Evolutionary conservation across 2,329 filamentous ascomycete species (phyloP).

Genomic region (Aspergillus vadensis): DNA sequence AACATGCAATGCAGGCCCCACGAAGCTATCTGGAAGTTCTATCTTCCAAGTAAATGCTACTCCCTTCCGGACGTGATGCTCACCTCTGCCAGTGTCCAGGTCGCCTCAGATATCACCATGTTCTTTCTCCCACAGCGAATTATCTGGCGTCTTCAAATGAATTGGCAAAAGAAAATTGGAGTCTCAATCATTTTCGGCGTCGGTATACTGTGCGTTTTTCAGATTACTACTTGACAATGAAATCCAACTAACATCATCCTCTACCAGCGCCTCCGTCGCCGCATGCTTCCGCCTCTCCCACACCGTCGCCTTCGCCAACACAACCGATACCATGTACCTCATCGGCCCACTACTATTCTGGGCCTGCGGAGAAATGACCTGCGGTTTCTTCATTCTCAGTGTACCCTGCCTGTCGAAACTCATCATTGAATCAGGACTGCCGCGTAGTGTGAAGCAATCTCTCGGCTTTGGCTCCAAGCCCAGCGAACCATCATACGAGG

Average conservation of each 20-base stretch:
- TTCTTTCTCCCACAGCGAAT: constrained; percentile 39
- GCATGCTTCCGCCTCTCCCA: constrained; percentile 42
- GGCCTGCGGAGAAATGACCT: constrained; percentile 50
- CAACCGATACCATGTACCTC: constrained; percentile 34
- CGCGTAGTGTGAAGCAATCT: neutral
- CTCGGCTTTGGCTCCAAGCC: neutral
- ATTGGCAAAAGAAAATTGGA: constrained; percentile 34
- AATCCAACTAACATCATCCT: neutral
- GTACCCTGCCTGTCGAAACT: constrained; percentile 46
- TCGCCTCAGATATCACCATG: constrained; percentile 36
- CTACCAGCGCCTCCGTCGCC: constrained; percentile 43
- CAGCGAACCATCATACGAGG: neutral
- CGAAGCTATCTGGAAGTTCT: constrained; percentile 38
- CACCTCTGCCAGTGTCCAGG: constrained; percentile 35
- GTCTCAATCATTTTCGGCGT: constrained; percentile 36
- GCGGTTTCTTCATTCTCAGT: constrained; percentile 48
- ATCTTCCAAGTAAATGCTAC: constrained; percentile 35
- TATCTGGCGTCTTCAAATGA: constrained; percentile 38
- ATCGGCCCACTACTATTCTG: constrained; percentile 48
- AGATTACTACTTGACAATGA: neutral
- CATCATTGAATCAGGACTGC: constrained; percentile 28
- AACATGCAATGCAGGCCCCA: constrained; percentile 41
- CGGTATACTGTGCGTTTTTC: constrained; percentile 34
- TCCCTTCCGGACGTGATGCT: constrained; percentile 31
- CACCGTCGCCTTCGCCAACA: constrained; percentile 18